A percentile compares a stretch with the other conserved stretches of the same genome.
Conservation (phyloP, 345 rosid species). For the Anastatica hierochuntica region DNA sequence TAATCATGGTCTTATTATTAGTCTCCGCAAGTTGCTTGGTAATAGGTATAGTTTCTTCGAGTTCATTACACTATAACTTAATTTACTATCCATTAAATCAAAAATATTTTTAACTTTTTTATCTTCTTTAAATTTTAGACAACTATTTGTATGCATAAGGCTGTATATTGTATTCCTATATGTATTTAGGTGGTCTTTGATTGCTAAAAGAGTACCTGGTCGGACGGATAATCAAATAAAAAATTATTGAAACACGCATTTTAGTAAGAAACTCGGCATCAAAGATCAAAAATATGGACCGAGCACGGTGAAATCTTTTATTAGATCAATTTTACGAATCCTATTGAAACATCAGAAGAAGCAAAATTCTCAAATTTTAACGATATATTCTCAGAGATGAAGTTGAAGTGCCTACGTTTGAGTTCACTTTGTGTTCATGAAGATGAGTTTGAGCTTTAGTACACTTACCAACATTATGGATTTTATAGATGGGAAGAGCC, state of each 20-base stretch:
- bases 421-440: conserved; percentile 39
- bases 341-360: conserved; percentile 5
- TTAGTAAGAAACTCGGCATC: conserved; percentile 43
- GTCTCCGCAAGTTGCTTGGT: too few species aligned
- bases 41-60: too few species aligned
- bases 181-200: conserved; percentile 55
- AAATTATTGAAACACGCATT: conserved; percentile 54
- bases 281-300: conserved; percentile 18
- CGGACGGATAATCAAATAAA: conserved; percentile 70
- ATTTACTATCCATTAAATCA: too few species aligned
- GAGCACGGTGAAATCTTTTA: too few species aligned
- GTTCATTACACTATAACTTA: too few species aligned
- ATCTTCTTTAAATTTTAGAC: too few species aligned
- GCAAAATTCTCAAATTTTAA: conserved; percentile 6
- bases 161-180: too few species aligned
- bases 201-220: conserved; percentile 63
- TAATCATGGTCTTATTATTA: too few species aligned
- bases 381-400: conserved; percentile 3
- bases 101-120: too few species aligned
- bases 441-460: conserved; percentile 32
- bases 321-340: too few species aligned
- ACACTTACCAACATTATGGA: conserved; percentile 33
- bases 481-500: conserved; percentile 33
- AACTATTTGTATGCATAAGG: too few species aligned
- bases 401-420: conserved; percentile 16